Percentiles rank a stretch among this genome's conserved stretches.
phyloP scores from a whole-genome alignment of 805 yeast genomes.

The Martiniozyma abietophila region DNA sequence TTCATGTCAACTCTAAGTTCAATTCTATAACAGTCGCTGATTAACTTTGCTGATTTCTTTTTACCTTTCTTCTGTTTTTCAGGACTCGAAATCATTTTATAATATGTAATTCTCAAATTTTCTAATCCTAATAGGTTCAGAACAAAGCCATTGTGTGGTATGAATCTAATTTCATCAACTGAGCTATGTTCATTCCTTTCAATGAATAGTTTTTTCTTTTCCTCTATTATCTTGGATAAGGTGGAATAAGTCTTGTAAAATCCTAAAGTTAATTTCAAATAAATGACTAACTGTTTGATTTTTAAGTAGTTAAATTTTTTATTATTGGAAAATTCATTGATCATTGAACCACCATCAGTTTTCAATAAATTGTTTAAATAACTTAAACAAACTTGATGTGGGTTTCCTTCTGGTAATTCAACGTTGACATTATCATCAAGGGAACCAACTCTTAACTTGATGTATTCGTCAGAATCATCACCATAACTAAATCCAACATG shows the following conservation, averaged over 20 bases:
- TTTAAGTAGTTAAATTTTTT: conserved; percentile 11
- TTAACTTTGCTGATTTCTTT: conserved; percentile 16
- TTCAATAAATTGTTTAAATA: too few species aligned
- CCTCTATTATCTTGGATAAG: conserved; percentile 10
- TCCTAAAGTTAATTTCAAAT: conserved; percentile 23
- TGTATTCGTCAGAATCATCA: conserved; percentile 15
- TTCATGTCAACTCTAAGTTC: conserved; percentile 18
- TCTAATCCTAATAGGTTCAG: conserved; percentile 18
- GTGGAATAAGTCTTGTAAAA: conserved; percentile 18
- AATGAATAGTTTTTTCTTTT: conserved; percentile 10
- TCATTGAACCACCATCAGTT: conserved; percentile 15
- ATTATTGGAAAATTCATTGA: conserved; percentile 6
- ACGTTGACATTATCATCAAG: conserved; percentile 18
- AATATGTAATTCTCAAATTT: conserved; percentile 19
- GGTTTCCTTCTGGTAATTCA: conserved; percentile 23
- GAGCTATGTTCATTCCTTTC: conserved; percentile 10
- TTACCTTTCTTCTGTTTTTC: conserved; percentile 8
- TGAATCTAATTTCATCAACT: conserved; percentile 11
- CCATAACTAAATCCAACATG: conserved; percentile 27
- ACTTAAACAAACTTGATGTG: conserved; percentile 21
- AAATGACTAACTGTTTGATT: conserved; percentile 22
- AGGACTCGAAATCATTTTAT: conserved; percentile 10
- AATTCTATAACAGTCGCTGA: conserved; percentile 14
- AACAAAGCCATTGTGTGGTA: conserved; percentile 17
- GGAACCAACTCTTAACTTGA: conserved; percentile 19